Evolutionary conservation across 768 basidiomycete species (phyloP).

Genomic region (Tremella fuciformis): DNA sequence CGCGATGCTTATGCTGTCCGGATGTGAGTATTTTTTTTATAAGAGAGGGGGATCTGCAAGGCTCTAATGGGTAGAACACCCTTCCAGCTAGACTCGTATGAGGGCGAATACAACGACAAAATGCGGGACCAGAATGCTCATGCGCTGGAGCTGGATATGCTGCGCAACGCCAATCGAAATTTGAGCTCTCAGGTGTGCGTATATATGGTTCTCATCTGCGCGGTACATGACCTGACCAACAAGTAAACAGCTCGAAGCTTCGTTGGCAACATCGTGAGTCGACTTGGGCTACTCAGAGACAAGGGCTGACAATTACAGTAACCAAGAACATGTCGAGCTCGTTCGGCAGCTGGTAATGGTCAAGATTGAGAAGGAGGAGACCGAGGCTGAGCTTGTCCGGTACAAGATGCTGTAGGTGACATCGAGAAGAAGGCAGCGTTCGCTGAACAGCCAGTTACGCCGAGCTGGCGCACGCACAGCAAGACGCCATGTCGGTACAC

Average conservation of each 20-base stretch:
- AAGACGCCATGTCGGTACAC: slow-evolving; percentile 64
- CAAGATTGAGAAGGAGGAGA: slow-evolving; percentile 82
- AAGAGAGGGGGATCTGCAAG: too few species aligned
- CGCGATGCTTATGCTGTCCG: slow-evolving; percentile 77
- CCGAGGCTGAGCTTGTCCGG: slow-evolving; percentile 87
- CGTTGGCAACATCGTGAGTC: slow-evolving; percentile 57
- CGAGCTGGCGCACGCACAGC: slow-evolving; percentile 74
- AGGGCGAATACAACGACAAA: slow-evolving; percentile 81
- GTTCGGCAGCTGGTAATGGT: slow-evolving; percentile 81
- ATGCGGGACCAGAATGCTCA: slow-evolving; percentile 76
- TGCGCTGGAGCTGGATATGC: slow-evolving; percentile 73
- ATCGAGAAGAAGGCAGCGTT: background rate
- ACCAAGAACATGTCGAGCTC: slow-evolving; percentile 51
- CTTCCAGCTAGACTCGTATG: slow-evolving; percentile 89
- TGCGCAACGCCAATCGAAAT: slow-evolving; percentile 73
- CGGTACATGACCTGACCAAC: slow-evolving; percentile 13
- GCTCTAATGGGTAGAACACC: slow-evolving; percentile 59
- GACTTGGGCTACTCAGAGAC: slow-evolving; percentile 56
- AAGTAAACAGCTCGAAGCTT: slow-evolving; percentile 77
- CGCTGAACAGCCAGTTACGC: slow-evolving; percentile 56
- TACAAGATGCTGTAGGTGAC: slow-evolving; percentile 79
- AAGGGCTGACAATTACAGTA: slow-evolving; percentile 22
- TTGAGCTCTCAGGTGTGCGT: slow-evolving; percentile 77
- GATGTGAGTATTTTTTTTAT: slow-evolving; percentile 57
- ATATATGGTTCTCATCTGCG: background rate